Evolutionary conservation across 2,329 filamentous ascomycete genomes (phyloP).

Genomic region (Cadophora luteo-olivacea): DNA sequence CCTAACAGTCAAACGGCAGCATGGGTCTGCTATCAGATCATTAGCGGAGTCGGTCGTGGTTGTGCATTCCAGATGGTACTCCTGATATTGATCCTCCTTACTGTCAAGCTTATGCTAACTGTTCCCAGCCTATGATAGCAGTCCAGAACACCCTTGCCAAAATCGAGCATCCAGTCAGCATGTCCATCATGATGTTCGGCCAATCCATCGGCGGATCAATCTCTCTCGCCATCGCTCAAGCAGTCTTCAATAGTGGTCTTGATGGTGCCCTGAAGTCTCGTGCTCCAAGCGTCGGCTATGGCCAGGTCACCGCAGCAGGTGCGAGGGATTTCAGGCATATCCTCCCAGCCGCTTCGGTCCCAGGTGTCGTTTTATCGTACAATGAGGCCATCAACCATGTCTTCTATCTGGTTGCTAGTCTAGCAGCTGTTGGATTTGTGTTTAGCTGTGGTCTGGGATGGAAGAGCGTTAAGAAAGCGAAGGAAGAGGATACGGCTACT

Average conservation of each 20-base stretch:
- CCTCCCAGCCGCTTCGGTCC: constrained; percentile 44
- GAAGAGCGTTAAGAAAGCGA: constrained; percentile 50
- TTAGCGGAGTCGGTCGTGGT: constrained; percentile 37
- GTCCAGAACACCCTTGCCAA: constrained; percentile 44
- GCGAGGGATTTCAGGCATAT: constrained; percentile 48
- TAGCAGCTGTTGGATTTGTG: constrained; percentile 27
- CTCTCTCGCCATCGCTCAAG: constrained; percentile 42
- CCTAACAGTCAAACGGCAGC: constrained; percentile 28
- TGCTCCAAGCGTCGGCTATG: constrained; percentile 44
- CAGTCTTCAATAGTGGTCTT: constrained; percentile 45
- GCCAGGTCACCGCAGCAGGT: constrained; percentile 49
- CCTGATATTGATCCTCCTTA: background rate
- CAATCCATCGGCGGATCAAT: constrained; percentile 44
- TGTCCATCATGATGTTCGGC: constrained; percentile 45
- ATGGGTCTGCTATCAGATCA: constrained; percentile 42
- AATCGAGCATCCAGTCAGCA: constrained; percentile 42
- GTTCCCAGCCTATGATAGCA: constrained; percentile 41
- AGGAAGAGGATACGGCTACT: constrained; percentile 7
- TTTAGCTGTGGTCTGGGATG: constrained; percentile 52
- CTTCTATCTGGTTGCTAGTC: constrained; percentile 35
- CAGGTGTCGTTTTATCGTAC: constrained; percentile 50
- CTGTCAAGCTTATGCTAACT: constrained; percentile 15
- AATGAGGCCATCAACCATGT: constrained; percentile 40
- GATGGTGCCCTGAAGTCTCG: constrained; percentile 43
- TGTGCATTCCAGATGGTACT: constrained; percentile 37